Percentiles rank a stretch among this genome's conserved stretches.
These are phyloP conservation scores for Plasmodium reichenowi DNA, from an alignment of 169 alveolate species.

Conservation along the genomic window DNA sequence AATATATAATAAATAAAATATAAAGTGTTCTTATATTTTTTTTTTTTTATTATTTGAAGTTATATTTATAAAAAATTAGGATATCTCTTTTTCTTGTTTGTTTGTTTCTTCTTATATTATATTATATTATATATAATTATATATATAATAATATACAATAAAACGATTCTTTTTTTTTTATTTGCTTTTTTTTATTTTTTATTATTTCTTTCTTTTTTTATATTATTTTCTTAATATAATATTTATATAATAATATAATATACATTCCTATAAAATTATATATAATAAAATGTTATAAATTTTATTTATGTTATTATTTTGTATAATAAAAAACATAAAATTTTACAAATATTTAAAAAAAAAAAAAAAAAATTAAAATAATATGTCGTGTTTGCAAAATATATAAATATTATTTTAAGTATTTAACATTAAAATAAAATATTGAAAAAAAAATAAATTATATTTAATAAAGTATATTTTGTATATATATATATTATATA, in stretches of 20 bases:
- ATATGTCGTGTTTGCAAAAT: constrained; percentile 1
- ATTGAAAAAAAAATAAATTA: too few species aligned
- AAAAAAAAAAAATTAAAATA: not conserved
- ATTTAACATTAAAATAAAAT: too few species aligned
- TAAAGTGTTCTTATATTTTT: not conserved
- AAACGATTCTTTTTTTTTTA: too few species aligned
- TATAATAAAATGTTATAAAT: not conserved
- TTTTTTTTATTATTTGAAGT: not conserved
- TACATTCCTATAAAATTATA: not conserved
- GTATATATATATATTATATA: too few species aligned
- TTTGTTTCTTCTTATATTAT: not conserved
- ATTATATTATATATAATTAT: not conserved
- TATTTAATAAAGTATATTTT: too few species aligned
- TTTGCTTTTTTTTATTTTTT: not conserved
- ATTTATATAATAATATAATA: not conserved
- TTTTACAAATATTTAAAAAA: constrained; percentile 14
- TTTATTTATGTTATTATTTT: constrained; percentile 2
- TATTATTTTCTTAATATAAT: not conserved
- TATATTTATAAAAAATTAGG: not conserved
- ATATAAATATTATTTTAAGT: not conserved
- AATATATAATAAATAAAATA: constrained; percentile 15
- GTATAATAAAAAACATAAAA: constrained; percentile 8
- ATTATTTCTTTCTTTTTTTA: not conserved
- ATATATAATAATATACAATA: not conserved
- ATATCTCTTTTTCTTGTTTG: not conserved